Percentiles rank a stretch among this genome's conserved stretches.
Conservation (phyloP, 2,329 filamentous ascomycete genomes). For the Phyllosticta paracitricarpa region DNA sequence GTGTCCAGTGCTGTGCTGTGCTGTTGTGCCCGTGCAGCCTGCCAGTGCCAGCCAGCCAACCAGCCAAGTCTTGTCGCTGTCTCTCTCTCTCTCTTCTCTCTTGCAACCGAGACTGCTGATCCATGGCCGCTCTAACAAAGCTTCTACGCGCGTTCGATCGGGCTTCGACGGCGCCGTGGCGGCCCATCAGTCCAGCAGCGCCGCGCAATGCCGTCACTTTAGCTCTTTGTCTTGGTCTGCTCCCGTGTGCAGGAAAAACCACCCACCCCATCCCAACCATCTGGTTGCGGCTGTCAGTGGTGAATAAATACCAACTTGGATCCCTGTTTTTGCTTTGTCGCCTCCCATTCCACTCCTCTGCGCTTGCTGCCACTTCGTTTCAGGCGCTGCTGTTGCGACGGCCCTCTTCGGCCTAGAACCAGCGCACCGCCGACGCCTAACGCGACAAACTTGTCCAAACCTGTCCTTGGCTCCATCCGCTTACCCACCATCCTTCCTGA, state of each 20-base stretch:
- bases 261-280: not conserved
- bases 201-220: not conserved
- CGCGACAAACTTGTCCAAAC: slow-evolving; percentile 6
- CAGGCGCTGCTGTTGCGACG: not conserved
- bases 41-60: too few species aligned
- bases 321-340: not conserved
- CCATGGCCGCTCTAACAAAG: not conserved
- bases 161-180: not conserved
- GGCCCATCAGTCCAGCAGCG: not conserved
- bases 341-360: too few species aligned
- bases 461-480: not conserved
- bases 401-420: not conserved
- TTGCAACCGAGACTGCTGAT: too few species aligned
- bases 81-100: too few species aligned
- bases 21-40: too few species aligned
- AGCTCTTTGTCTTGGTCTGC: not conserved
- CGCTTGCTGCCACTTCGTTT: not conserved
- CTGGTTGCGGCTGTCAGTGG: not conserved
- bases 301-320: not conserved
- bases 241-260: not conserved
- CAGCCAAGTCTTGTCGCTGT: too few species aligned
- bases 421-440: slow-evolving; percentile 14
- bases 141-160: not conserved
- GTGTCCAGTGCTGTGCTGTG: too few species aligned
- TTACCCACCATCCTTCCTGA: not conserved